Base-by-base conservation (phyloP, 208 protist genomes). In the Strigomonas galati region DNA sequence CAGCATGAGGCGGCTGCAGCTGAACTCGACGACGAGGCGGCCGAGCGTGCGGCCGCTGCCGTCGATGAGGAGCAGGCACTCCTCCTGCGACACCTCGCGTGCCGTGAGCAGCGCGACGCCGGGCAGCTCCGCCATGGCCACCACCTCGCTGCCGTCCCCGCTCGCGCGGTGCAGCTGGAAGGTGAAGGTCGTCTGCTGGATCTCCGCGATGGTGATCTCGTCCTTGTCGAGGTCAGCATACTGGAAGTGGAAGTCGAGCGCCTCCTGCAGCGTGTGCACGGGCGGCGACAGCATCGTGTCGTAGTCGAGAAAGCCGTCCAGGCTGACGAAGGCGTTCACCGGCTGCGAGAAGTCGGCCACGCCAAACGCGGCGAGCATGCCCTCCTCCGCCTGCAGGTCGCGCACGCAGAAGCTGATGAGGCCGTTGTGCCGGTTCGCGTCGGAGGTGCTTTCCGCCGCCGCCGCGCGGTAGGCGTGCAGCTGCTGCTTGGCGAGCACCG, bases 401-500 rank as follows among this genome's bases (percentile, higher is more conserved):
- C 76, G 80, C 51, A 92, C 74, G 43, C 71, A 79, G 54, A 92
- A 85, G 43, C 61, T 60, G 30, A 95, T 87, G 48, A 76, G 46
- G 23, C 89, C 83, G 40, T 62, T 53, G 23, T 14, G 6, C 28
- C 9, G 7, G 44, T 32, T 48, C n/a, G 7, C 63, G 3, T 0
- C 54, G 35, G n/a, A 19, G 2, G 62, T 59, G 54, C 51, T 46
- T 24, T 44, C 48, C 27, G 69, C 60, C 30, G 57, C 69, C 44
- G 76, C 78, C 6, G 60, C 40, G 12, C 80, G 69, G 66, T 93
- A 95, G 14, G 80, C 75, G 65, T 91, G 79, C 21, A 95, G 74
- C 64, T 95, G 89, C 72, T 93, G 85, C 69, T 90, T 91, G 9
- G 90, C 90, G 57, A 95, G 89, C 7, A 87, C 79, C 0, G 90